These are phyloP conservation scores for Gyromitra esculenta DNA, from an alignment of 2,329 filamentous ascomycete genomes.

Conservation along the genomic window DNA sequence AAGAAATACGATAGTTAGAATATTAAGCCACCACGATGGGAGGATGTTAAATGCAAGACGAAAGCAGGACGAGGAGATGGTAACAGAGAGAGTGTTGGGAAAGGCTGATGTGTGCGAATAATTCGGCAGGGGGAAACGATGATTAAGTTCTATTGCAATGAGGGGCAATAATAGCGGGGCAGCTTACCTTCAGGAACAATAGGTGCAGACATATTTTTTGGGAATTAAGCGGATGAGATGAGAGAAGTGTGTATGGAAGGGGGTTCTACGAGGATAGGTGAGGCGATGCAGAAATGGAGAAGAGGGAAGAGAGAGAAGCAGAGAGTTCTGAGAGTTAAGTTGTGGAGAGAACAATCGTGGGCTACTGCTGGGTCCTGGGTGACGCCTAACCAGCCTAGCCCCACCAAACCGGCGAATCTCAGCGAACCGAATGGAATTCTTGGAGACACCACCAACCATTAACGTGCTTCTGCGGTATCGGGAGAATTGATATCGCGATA, in stretches of 20 bases:
- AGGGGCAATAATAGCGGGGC: slow-evolving; percentile 39
- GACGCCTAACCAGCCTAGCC: slow-evolving; percentile 39
- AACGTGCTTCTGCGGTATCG: background rate
- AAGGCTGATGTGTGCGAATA: background rate
- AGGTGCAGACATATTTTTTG: slow-evolving; percentile 30
- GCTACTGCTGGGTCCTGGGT: slow-evolving; percentile 18
- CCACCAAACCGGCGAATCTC: slow-evolving; percentile 47
- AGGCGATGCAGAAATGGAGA: slow-evolving; percentile 27
- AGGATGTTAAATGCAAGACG: background rate
- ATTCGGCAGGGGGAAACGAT: slow-evolving; percentile 5
- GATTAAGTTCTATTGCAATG: slow-evolving; percentile 28
- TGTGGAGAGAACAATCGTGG: slow-evolving; percentile 26
- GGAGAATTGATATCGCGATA: background rate
- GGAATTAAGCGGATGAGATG: slow-evolving; percentile 16
- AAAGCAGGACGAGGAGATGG: background rate
- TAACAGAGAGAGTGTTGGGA: background rate
- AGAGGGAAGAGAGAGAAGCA: slow-evolving; percentile 21
- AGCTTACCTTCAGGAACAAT: slow-evolving; percentile 42
- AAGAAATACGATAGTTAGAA: slow-evolving; percentile 12
- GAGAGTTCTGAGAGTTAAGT: slow-evolving; percentile 21
- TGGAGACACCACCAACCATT: slow-evolving; percentile 1
- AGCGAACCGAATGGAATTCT: slow-evolving; percentile 52
- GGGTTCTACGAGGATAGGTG: slow-evolving; percentile 12
- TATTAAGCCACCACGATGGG: background rate
- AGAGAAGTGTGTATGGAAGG: background rate